Base-by-base conservation (phyloP, 495 filamentous ascomycete species). In the Trichoderma orchidacearum region DNA sequence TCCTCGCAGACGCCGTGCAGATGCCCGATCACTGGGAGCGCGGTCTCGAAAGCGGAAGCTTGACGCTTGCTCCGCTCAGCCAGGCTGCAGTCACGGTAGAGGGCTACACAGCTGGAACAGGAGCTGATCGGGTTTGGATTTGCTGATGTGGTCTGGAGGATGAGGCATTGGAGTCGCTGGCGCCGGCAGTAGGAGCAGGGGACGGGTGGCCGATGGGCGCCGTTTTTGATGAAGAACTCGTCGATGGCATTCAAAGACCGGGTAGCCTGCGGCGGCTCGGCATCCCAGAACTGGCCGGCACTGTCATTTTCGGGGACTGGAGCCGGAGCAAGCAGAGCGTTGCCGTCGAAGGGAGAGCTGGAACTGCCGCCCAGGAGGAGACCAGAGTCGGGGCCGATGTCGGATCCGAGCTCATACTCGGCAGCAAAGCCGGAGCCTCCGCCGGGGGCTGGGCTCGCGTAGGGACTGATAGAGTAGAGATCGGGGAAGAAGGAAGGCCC, bases 151-250 rank as follows among this genome's bases (percentile, higher is more conserved):
- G 74, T 76, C 30, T 71, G 69, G 28, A 77, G 61, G 18, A 78
- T 70, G 8, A 76, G 58, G 53, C 75, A 77, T 59, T 75, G 72
- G 5, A 77, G 61, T 3, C 72, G 68, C 48, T 69, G 63, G 28
- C 58, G 68, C 50, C 66, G 68, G 58, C 75, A 78, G 61, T 78
- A 63, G 21, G 54, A 62, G 58, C 75, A 78, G 9, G 74, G 69
- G 1, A 62, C 55, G 4, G 68, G 59, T 0, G 75, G 72, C 25
- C 66, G 62, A 59, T 68, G 69, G 2, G 73, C 72, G 13, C 72
- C 75, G 59, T 76, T 61, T 17, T 57, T 50, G 31, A 38, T 56
- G 51, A 62, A 58, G 28, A 60, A 54, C 21, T 60, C 52, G 18
- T 61, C 62, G 18, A 60, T 27, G 25, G 27, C 45, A 15, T 36